Base-by-base conservation (phyloP, 805 yeast genomes). In the Gaillardinia entomophila region DNA sequence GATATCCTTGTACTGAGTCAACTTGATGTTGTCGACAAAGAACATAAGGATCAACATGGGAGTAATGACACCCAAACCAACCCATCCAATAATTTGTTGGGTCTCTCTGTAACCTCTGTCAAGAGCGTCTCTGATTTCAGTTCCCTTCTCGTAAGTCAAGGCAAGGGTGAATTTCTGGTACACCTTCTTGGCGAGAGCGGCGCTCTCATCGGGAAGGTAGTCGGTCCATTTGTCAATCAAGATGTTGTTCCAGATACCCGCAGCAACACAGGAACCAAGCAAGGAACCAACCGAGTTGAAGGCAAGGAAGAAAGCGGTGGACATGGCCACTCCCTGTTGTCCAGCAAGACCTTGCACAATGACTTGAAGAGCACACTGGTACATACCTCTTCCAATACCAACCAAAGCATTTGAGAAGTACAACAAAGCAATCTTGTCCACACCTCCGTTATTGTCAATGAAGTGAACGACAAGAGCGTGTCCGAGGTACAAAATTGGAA, bases 21-120 rank as follows among this genome's bases (percentile, higher is more conserved):
- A 38, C 35, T 44, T 20, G 18, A 53, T 45, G 27, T 54, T 51
- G 26, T 38, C 7, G 48, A 55, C 34, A 23, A 53, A 55, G 40
- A 43, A 46, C 57, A 53, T 49, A 18, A 53, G 33, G 18, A 50
- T 31, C 24, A 56, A 28, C 49, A 44, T 43, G 23, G 57, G 57
- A 6, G 40, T 46, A 10, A 48, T 34, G 6, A 55, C 32, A 15
- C 57, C 62, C 17, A 55, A 31, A 19, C 49, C 52, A 12, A 42
- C 34, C 45, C 46, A 56, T 14, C 60, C 60, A 29, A 56, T 49
- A 16, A 51, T 34, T 41, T 56, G 60, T 11, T 24, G 33, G 10
- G 60, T 48, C 40, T 55, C 60, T 36, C 55, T 42, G 41, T 56
- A 54, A 10, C 57, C 52, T 33, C 43, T 37, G 5, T 53, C 51